Conservation (phyloP, 2,329 filamentous ascomycete genomes). For the Endothia cerciana region DNA sequence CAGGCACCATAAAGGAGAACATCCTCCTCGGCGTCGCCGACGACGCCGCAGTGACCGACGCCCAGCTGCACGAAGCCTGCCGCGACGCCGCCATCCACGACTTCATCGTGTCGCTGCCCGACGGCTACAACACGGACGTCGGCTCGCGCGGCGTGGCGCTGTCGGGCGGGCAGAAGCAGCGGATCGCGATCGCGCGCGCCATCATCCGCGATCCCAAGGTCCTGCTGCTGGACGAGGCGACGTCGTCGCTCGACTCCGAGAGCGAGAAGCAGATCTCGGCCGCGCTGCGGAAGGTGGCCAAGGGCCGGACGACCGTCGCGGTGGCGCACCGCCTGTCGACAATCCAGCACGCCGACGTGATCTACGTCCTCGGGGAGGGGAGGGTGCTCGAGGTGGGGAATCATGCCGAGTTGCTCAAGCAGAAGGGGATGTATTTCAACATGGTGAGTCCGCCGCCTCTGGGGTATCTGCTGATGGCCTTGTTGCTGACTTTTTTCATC, state of each 20-base stretch:
- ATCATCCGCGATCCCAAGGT: constrained; percentile 56
- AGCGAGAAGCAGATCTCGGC: constrained; percentile 65
- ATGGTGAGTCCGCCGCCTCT: constrained; percentile 52
- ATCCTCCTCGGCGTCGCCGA: constrained; percentile 65
- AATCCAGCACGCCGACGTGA: constrained; percentile 78
- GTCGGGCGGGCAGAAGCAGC: constrained; percentile 60
- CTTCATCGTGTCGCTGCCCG: constrained; percentile 69
- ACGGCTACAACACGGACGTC: constrained; percentile 67
- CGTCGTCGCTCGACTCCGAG: constrained; percentile 62
- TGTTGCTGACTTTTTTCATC: neutral
- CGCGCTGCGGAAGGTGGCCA: constrained; percentile 67
- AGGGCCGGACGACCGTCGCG: constrained; percentile 69
- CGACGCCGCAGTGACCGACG: constrained; percentile 55
- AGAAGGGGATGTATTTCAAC: constrained; percentile 59
- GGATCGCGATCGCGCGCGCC: constrained; percentile 60
- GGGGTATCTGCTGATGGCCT: constrained; percentile 5
- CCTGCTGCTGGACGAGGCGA: constrained; percentile 63
- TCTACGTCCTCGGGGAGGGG: constrained; percentile 75
- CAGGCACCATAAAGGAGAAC: constrained; percentile 68
- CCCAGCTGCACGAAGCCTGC: constrained; percentile 56
- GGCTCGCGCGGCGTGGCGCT: constrained; percentile 68
- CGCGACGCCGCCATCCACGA: constrained; percentile 70
- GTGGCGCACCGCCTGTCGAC: constrained; percentile 79
- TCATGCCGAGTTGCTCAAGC: constrained; percentile 54
- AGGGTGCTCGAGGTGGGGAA: constrained; percentile 59